Evolutionary conservation across 1,284 basidiomycete genomes (phyloP).

Genomic region (Tetrapyrgos nigripes): DNA sequence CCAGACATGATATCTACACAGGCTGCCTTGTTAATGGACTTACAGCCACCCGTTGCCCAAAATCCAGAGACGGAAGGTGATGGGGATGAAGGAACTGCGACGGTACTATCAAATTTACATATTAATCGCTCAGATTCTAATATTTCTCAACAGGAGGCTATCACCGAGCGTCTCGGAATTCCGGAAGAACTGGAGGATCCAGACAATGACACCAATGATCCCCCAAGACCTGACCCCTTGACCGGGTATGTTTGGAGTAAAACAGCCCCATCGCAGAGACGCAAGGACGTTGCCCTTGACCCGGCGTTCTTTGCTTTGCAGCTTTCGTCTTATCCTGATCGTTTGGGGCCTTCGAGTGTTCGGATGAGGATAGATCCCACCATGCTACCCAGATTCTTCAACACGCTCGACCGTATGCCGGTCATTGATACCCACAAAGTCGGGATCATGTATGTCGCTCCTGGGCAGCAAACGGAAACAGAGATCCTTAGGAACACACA

Average conservation of each 20-base stretch:
- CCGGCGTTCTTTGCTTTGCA: conserved; percentile 91
- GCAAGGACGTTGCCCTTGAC: conserved; percentile 86
- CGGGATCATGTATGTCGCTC: conserved; percentile 95
- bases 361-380: conserved; percentile 65
- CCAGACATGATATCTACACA: conserved; percentile 79
- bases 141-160: not conserved
- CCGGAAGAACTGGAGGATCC: conserved; percentile 20
- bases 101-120: not conserved
- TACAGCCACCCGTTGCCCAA: conserved; percentile 45
- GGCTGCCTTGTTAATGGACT: conserved; percentile 77
- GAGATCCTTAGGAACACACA: conserved; percentile 93
- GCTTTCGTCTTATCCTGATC: conserved; percentile 79
- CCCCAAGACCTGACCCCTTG: conserved; percentile 64
- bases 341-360: conserved; percentile 38
- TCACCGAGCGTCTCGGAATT: not conserved
- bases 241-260: conserved; percentile 87
- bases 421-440: conserved; percentile 99
- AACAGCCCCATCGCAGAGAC: conserved; percentile 84
- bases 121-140: not conserved
- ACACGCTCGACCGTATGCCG: conserved; percentile 84
- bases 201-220: too few species aligned
- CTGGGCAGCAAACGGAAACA: conserved; percentile 84
- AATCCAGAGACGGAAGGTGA: conserved; percentile 30
- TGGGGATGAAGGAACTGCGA: conserved; percentile 11
- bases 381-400: conserved; percentile 61